Evolutionary conservation across 169 alveolate genomes (phyloP), one percentile per base, ranked within the genome.

Genomic region (Plasmodium reichenowi): DNA sequence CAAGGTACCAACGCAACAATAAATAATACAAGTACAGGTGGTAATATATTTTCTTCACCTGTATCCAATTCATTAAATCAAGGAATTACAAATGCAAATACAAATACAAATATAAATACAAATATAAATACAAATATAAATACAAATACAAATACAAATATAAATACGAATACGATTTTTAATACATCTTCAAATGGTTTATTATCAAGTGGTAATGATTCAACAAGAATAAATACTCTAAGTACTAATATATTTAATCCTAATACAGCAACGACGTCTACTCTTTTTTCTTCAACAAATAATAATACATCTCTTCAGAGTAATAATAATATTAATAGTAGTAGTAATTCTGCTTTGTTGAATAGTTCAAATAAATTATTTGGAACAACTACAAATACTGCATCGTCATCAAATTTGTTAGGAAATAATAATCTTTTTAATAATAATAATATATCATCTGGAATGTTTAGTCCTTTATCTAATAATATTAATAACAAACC

Each of bases 401-500:
- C 8, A 17, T 56, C 64, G 3, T 17, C 17, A 15, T 12, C 64
- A 6, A 17, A 17, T 56, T 17, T 17, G 0, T 17, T 22, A 12
- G n/a, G 6, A 17, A 56, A 56, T 56, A 56, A 54, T 54, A 54
- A 54, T 54, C 6, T 54, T n/a, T 54, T 54, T 58, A 64, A 64
- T 52, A 58, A 45, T 7, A 47, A 29, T 58, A 20, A 48, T 38
- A 2, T 72, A 38, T 43, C 22, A 6, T 17, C 66, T 15, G 17
- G 47, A 1, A 38, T 22, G 13, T 73, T 73, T 73, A 26, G 32
- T 26, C 29, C 7, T 54, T n/a, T 59, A 45, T 15, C 62, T 7
- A 29, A 47, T 29, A 47, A 32, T 58, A 47, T 13, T 3, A 8
- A 29, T 3, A 56, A 26, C 52, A 73, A 73, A 62, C 72, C 86